Evolutionary conservation across 202 grass and related monocot species (phyloP), one percentile per base, ranked within the genome.

Genomic region (Setaria italica): DNA sequence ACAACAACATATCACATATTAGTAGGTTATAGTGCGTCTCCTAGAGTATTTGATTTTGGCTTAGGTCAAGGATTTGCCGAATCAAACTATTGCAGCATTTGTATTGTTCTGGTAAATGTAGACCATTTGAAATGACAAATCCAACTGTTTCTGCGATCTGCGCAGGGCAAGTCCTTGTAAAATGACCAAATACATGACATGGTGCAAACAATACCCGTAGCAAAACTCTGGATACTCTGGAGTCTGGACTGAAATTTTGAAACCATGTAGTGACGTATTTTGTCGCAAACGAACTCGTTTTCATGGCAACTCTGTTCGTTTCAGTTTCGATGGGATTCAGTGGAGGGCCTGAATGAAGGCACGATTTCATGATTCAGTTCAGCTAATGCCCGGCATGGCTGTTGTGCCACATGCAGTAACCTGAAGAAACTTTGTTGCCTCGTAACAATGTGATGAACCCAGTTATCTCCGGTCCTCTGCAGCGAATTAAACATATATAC

Each of bases 41-140:
- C 10, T 35, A 35, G 65, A 48, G 25, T 78, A 39, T 71, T 88
- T 77, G 30, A 71, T 88, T 84, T 80, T 84, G 35, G 25, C 46
- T 46, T 33, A 88, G 34, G 19, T 21, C 45, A 78, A 62, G 42
- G 43, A 70, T 51, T 77, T 50, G 41, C 29, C 13, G 42, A 49
- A 62, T 81, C 60, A 84, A 48, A 49, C 46, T 33, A 43, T 60
- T 65, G 21, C 48, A 56, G 45, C 7, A 72, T 72, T 43, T 62
- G 47, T 76, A 47, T 42, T 80, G 3, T 64, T 75, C 35, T 12
- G 41, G 34, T 77, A 81, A 67, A 79, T 82, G 54, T 6, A 77
- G 8, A 56, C 50, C 62, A 29, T 41, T 47, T 79, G 65, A 62
- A 62, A 54, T 70, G 51, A 4, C n/a, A 62, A 71, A 25, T 43